These are phyloP conservation scores for Acanthamoeba healyi DNA, from an alignment of 208 protist genomes.

Conservation along the genomic window DNA sequence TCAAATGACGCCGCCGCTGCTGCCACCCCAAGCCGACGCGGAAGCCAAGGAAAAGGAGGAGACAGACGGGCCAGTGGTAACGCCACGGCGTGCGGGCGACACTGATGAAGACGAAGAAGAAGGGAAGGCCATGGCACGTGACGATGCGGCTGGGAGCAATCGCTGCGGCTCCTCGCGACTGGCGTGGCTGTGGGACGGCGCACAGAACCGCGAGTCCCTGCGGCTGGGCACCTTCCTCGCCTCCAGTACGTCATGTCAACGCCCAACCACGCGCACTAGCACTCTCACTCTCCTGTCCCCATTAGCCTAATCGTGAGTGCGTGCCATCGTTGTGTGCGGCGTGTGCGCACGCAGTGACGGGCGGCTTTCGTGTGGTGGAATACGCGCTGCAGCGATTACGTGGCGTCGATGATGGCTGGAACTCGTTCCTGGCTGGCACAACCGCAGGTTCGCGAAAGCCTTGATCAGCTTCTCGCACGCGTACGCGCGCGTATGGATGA, in stretches of 20 bases:
- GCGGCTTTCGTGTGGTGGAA: neutral
- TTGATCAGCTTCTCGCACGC: no score
- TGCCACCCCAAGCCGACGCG: neutral
- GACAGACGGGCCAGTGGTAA: neutral
- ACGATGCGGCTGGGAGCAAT: no score
- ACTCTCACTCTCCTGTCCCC: neutral
- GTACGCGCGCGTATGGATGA: no score
- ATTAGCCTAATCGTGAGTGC: neutral
- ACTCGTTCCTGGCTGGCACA: neutral
- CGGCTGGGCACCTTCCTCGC: constrained; percentile 30
- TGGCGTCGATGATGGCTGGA: constrained; percentile 11
- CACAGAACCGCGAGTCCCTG: neutral
- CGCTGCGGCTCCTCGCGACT: no score
- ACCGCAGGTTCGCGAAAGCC: neutral
- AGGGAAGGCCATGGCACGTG: neutral
- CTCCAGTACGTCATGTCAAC: neutral
- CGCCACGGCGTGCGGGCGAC: neutral
- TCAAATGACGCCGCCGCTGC: neutral
- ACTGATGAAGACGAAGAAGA: neutral
- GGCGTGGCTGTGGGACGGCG: neutral
- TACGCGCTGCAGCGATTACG: constrained; percentile 13
- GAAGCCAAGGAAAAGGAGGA: neutral
- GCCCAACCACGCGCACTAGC: no score
- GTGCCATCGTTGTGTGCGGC: neutral
- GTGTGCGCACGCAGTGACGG: neutral